Percentiles rank a stretch among this genome's conserved stretches.
phyloP scores from a whole-genome alignment of 2,329 filamentous ascomycete genomes.

The Aureobasidium sp. region DNA sequence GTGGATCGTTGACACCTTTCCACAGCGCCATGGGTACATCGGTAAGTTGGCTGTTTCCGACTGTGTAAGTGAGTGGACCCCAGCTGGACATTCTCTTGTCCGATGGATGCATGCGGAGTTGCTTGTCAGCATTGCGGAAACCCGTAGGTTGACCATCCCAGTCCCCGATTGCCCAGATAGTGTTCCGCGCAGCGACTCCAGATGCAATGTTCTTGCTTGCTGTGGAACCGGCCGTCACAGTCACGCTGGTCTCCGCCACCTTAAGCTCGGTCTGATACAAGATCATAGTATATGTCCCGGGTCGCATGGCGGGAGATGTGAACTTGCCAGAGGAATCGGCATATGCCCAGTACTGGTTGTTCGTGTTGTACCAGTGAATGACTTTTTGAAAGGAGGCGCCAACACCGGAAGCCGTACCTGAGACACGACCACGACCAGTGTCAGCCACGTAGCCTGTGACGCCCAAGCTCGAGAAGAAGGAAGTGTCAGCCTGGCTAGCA shows the following conservation, averaged over 20 bases:
- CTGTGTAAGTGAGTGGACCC: slow-evolving; percentile 55
- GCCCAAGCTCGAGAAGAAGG: slow-evolving; percentile 53
- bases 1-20: slow-evolving; percentile 52
- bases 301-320: slow-evolving; percentile 59
- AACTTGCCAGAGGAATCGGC: slow-evolving; percentile 46
- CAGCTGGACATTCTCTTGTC: slow-evolving; percentile 51
- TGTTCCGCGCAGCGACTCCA: slow-evolving; percentile 41
- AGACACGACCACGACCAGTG: slow-evolving; percentile 52
- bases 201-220: slow-evolving; percentile 47
- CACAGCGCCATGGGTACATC: slow-evolving; percentile 62
- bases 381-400: slow-evolving; percentile 48
- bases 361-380: slow-evolving; percentile 58
- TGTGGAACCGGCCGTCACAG: slow-evolving; percentile 44
- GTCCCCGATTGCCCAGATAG: slow-evolving; percentile 58
- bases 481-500: slow-evolving; percentile 47
- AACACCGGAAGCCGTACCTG: slow-evolving; percentile 55
- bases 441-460: slow-evolving; percentile 53
- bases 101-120: slow-evolving; percentile 61
- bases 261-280: slow-evolving; percentile 55
- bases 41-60: slow-evolving; percentile 46
- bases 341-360: slow-evolving; percentile 60
- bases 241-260: slow-evolving; percentile 45
- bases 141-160: slow-evolving; percentile 55
- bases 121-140: slow-evolving; percentile 61
- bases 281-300: slow-evolving; percentile 62